phyloP scores from a whole-genome alignment of 169 alveolate species.

The Eimeria brunetti region DNA sequence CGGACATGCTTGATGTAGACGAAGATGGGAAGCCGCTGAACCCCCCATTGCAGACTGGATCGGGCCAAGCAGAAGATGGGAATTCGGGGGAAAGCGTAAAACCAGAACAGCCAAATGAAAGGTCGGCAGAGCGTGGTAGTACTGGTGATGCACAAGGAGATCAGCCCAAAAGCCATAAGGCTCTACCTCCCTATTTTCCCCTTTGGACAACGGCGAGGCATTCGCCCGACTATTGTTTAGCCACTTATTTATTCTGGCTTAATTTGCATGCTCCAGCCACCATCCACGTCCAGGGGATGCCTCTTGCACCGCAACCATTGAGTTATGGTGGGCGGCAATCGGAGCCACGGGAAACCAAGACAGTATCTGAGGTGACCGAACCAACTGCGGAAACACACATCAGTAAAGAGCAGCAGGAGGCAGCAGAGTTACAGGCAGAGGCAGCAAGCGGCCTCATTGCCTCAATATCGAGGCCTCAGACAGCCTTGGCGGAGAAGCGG shows the following conservation, averaged over 20 bases:
- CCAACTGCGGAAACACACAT: constrained; percentile 65
- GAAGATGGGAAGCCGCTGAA: constrained; percentile 78
- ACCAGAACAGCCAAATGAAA: constrained; percentile 46
- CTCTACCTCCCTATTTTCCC: constrained; percentile 87
- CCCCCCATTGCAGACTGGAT: constrained; percentile 42
- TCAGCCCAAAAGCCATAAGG: neutral
- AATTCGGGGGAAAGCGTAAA: constrained; percentile 24
- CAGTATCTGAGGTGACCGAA: constrained; percentile 34
- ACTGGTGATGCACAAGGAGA: constrained; percentile 7
- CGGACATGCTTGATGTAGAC: constrained; percentile 76
- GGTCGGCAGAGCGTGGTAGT: constrained; percentile 10
- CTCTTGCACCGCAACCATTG: constrained; percentile 87
- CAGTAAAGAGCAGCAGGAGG: constrained; percentile 61
- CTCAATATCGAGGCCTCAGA: constrained; percentile 64
- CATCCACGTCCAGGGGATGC: constrained; percentile 90
- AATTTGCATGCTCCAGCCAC: constrained; percentile 90
- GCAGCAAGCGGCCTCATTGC: constrained; percentile 35
- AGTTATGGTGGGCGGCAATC: constrained; percentile 46
- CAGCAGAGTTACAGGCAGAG: constrained; percentile 40
- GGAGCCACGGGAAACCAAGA: constrained; percentile 48
- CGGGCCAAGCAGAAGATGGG: constrained; percentile 28
- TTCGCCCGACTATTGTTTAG: constrained; percentile 92
- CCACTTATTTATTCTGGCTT: constrained; percentile 93
- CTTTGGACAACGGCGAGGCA: constrained; percentile 90
- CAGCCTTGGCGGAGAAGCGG: constrained; percentile 71